Base-by-base conservation (phyloP, 306 rosid species). In the Rosa persica region DNA sequence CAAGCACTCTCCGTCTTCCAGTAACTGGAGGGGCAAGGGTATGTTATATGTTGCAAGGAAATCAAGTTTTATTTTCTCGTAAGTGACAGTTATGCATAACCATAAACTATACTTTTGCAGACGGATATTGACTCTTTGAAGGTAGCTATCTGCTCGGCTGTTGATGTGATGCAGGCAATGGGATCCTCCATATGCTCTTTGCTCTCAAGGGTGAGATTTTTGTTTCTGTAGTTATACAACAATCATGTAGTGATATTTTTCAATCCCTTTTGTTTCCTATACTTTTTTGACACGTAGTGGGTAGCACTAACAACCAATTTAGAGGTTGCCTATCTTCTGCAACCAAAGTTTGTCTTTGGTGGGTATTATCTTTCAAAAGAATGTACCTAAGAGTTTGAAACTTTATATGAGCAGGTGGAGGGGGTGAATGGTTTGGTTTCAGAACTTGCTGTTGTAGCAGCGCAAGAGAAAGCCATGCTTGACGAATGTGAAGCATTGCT, bases 1-100 rank as follows among this genome's bases (percentile, higher is more conserved):
- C 98, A 20, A 90, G 87, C 90, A 96, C 99, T 69, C 90, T 96
- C 48, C 98, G 97, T 78, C 91, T 96, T 84, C 98, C 99, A 3
- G 87, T 96, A 74, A 88, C 90, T 51, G 92, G 94, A 82, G 90
- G 96, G 72, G 99, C 97, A 79, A 88, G 78, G 91, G 99, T 93
- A 89, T 76, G 90, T 75, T 74, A 34, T 46, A 60, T 72, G 30
- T 15, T 58, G 71, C 66, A 61, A 69, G 40, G 58, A 74, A 55
- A 64, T 42, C 78, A 67, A 52, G 40, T 74, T 82, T 81, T 46
- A 62, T 5, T 79, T 55, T 57, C 27, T 79, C 19, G 60, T 15
- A 86, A 68, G 48, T 47, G 76, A 76, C 65, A 39, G 52, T 38
- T 75, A 66, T 25, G 69, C 73, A 55, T 77, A 60, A 78, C 77